Base-by-base conservation (phyloP, 768 basidiomycete species). In the Mycena filopes region DNA sequence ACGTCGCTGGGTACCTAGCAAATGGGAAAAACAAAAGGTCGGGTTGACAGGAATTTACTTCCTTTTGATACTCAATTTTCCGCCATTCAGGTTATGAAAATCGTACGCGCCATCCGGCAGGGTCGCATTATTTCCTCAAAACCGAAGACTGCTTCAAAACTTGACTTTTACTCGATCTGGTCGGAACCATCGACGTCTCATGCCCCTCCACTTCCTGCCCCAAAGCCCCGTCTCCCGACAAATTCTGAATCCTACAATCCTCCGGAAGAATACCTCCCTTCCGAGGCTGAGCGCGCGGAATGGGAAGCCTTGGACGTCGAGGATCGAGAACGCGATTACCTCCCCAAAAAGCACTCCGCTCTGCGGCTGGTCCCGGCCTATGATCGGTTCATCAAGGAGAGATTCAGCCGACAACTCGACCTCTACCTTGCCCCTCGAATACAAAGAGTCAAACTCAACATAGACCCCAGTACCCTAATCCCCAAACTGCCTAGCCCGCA, bases 11-110 rank as follows among this genome's bases (percentile, higher is more conserved):
- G 86, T 98, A 15, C 95, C 96, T 16, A 97, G 95, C 80, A 99
- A 96, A 82, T 99, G 98, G 98, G 98, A 99, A 80, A 98, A 98
- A 79, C 90, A 98, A 85, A 99, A 99, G 88, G 96, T 95, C 72
- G 57, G 75, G 62, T 42, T 5, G 50, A 53, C 4, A 23, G 33
- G n/a, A 18, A n/a, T 51, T 36, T 40, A 20, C 16, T 38, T 36
- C 36, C 47, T 20, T 36, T 50, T 26, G 33, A 12, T 3, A 33
- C 21, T 42, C 28, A 25, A 67, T 41, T 49, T 33, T 29, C 13
- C 38, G 54, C 41, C 43, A 65, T 56, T n/a, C 69, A 98, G 96
- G 89, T 99, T 70, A 96, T 99, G 95, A 99, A 99, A 86, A 98
- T 99, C 66, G 96, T 99, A 66, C 95, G 96, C 49, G 97, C 97